Evolutionary conservation across 75 land plant species (phyloP).

Genomic region (Chamaecyparis obtusa): DNA sequence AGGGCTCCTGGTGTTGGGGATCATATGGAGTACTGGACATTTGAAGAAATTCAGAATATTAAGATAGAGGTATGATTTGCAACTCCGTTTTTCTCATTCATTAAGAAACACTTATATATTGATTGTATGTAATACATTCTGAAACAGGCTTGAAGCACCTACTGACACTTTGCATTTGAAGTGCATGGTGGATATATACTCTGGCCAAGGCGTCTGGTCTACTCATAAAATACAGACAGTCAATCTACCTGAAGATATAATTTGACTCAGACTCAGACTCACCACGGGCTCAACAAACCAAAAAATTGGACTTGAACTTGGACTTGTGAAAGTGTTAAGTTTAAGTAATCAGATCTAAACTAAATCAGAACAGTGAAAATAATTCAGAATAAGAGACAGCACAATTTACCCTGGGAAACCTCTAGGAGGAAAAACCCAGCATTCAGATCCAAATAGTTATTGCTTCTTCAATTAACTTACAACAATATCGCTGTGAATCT

Average conservation of each 20-base stretch:
- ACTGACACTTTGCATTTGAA: not conserved
- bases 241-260: not conserved
- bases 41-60: conserved; percentile 87
- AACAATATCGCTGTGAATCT: too few relatives aligned
- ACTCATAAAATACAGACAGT: not conserved
- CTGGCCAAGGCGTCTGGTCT: not conserved
- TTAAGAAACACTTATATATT: not conserved
- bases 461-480: too few relatives aligned
- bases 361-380: too few relatives aligned
- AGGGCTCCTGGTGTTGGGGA: conserved; percentile 96
- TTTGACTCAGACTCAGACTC: too few relatives aligned
- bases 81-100: not conserved
- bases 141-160: not conserved
- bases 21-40: conserved; percentile 92
- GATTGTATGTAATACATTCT: not conserved
- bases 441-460: too few relatives aligned
- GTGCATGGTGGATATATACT: not conserved
- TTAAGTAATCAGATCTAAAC: too few relatives aligned
- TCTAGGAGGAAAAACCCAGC: too few relatives aligned
- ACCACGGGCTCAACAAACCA: too few relatives aligned
- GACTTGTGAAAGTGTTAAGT: too few relatives aligned
- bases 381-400: too few relatives aligned
- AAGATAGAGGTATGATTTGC: conserved; percentile 79
- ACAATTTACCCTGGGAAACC: too few relatives aligned
- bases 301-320: too few relatives aligned